Percentiles rank a stretch among this genome's conserved stretches.
These are phyloP conservation scores for Suillus tomentosus DNA, from an alignment of 768 basidiomycete genomes.

Conservation along the genomic window DNA sequence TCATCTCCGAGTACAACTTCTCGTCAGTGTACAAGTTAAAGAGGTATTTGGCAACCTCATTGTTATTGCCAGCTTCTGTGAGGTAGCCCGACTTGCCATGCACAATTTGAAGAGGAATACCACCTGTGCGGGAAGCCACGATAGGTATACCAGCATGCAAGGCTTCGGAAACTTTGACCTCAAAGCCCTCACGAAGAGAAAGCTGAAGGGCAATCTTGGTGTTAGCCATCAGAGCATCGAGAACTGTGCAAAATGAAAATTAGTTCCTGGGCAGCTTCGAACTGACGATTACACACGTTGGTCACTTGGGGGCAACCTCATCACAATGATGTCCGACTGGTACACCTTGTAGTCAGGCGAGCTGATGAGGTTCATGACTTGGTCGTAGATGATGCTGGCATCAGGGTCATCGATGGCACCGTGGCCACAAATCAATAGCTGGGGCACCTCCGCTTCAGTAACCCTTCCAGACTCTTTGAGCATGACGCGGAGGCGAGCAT, in stretches of 20 bases:
- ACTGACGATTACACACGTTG: slow-evolving; percentile 54
- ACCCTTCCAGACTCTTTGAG: slow-evolving; percentile 48
- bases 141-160: slow-evolving; percentile 88
- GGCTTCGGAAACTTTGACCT: slow-evolving; percentile 97
- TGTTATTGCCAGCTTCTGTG: slow-evolving; percentile 75
- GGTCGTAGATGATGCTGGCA: slow-evolving; percentile 88
- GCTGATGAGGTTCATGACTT: slow-evolving; percentile 62
- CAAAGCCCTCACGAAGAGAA: slow-evolving; percentile 93
- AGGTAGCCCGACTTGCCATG: slow-evolving; percentile 89
- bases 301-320: slow-evolving; percentile 81
- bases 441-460: slow-evolving; percentile 57
- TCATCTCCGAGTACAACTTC: slow-evolving; percentile 61
- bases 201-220: slow-evolving; percentile 89
- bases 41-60: slow-evolving; percentile 72
- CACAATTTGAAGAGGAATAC: slow-evolving; percentile 90
- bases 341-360: slow-evolving; percentile 54
- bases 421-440: slow-evolving; percentile 84
- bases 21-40: slow-evolving; percentile 79
- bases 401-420: slow-evolving; percentile 95
- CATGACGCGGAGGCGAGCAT: slow-evolving; percentile 76
- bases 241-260: slow-evolving; percentile 44
- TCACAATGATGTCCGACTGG: slow-evolving; percentile 69
- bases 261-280: slow-evolving; percentile 4
- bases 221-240: slow-evolving; percentile 89
- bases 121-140: slow-evolving; percentile 83